Conservation (phyloP, 768 basidiomycete species). For the Psilocybe cyanescens region DNA sequence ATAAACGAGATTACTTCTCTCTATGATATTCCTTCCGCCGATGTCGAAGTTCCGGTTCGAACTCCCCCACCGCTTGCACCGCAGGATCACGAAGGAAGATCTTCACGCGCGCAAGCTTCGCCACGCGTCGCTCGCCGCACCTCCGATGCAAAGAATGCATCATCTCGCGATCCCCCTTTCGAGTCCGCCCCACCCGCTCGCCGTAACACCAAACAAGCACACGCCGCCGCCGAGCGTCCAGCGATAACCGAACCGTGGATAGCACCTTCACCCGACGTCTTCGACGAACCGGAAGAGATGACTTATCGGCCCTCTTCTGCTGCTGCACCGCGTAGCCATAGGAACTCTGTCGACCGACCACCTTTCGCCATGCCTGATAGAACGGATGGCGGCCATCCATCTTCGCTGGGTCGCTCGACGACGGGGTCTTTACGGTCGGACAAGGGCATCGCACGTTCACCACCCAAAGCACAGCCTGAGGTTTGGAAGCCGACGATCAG, state of each 20-base stretch:
- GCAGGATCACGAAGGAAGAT: conserved; percentile 21
- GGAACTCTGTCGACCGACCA: conserved; percentile 18
- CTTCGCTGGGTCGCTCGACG: conserved; percentile 23
- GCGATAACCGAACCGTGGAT: conserved; percentile 16
- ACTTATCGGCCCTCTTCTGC: conserved; percentile 17
- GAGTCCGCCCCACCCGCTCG: neutral
- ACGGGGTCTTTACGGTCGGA: conserved; percentile 34
- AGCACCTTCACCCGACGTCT: conserved; percentile 4
- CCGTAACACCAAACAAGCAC: conserved; percentile 7
- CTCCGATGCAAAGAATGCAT: conserved; percentile 22
- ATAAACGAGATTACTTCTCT: neutral
- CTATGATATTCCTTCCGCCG: neutral
- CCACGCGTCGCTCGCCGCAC: conserved; percentile 21
- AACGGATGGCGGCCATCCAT: conserved; percentile 15
- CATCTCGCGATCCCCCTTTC: conserved; percentile 15
- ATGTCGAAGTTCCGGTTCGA: conserved; percentile 11
- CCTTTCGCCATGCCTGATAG: conserved; percentile 20
- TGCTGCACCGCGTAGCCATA: conserved; percentile 8
- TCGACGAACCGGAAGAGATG: conserved; percentile 27
- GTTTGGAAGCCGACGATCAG: conserved; percentile 54
- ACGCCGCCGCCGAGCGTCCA: conserved; percentile 16
- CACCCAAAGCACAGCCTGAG: conserved; percentile 38
- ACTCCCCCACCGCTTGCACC: conserved; percentile 8
- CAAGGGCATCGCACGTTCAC: conserved; percentile 31
- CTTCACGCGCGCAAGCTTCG: conserved; percentile 6